Evolutionary conservation across 805 yeast genomes (phyloP).

Genomic region (Schwanniomyces polymorphus): DNA sequence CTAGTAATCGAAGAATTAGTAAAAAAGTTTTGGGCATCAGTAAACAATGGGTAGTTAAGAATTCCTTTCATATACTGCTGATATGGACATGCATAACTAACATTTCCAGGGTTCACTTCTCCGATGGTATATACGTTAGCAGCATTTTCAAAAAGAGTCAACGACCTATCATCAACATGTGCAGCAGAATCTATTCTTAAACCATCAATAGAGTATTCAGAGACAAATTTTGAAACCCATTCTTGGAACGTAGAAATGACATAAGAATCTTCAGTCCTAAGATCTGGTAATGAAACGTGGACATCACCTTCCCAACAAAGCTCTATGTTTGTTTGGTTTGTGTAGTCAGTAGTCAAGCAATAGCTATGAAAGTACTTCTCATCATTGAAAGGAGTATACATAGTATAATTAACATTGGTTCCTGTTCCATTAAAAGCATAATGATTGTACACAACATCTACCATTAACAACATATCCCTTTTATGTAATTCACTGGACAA

Average conservation of each 20-base stretch:
- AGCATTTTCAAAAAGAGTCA: background rate
- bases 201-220: background rate
- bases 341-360: background rate
- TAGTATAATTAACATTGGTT: background rate
- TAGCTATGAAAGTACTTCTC: background rate
- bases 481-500: background rate
- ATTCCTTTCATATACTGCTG: background rate
- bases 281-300: background rate
- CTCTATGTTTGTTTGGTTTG: background rate
- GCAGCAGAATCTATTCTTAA: background rate
- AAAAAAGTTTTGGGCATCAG: background rate
- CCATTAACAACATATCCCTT: background rate
- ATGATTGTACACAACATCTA: conserved; percentile 1
- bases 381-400: background rate
- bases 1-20: background rate
- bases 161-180: background rate
- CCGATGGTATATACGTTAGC: background rate
- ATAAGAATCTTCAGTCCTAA: background rate
- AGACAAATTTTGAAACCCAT: background rate
- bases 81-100: background rate
- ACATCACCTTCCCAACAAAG: conserved; percentile 1
- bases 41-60: background rate
- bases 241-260: background rate
- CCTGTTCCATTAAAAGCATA: background rate
- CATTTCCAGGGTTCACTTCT: background rate